Percentiles rank a stretch among this genome's conserved stretches.
Conservation (phyloP, 148 eudicot species). For the Hydrangea macrophylla region DNA sequence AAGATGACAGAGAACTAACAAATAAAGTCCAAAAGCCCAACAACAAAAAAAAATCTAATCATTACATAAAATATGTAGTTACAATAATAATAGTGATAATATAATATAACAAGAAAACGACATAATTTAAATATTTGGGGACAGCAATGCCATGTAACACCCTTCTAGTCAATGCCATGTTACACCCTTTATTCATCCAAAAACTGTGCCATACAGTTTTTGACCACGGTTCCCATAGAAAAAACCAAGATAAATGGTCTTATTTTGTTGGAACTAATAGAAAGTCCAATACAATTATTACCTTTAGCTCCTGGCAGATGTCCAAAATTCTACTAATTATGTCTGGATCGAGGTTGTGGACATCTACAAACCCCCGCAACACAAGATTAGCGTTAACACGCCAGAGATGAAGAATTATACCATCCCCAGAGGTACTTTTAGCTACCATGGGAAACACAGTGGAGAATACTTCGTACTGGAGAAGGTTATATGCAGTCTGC, state of each 20-base stretch:
- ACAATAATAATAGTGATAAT: too few species aligned
- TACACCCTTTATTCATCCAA: background rate
- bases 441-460: constrained; percentile 53
- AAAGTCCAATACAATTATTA: constrained; percentile 14
- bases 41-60: background rate
- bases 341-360: constrained; percentile 46
- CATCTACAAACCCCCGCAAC: constrained; percentile 64
- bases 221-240: background rate
- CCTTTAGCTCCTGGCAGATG: constrained; percentile 84
- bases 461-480: constrained; percentile 69
- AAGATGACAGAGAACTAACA: too few species aligned
- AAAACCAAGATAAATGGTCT: background rate
- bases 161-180: background rate
- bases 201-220: background rate
- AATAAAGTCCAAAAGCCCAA: background rate
- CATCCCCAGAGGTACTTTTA: constrained; percentile 40
- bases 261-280: background rate
- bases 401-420: constrained; percentile 65
- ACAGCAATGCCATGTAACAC: background rate
- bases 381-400: constrained; percentile 56
- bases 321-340: constrained; percentile 52
- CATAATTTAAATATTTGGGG: background rate
- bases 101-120: too few species aligned
- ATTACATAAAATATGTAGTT: too few species aligned
- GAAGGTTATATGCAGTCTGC: constrained; percentile 86